Conservation (phyloP, 306 rosid species). For the Astragalus glycyphyllos region DNA sequence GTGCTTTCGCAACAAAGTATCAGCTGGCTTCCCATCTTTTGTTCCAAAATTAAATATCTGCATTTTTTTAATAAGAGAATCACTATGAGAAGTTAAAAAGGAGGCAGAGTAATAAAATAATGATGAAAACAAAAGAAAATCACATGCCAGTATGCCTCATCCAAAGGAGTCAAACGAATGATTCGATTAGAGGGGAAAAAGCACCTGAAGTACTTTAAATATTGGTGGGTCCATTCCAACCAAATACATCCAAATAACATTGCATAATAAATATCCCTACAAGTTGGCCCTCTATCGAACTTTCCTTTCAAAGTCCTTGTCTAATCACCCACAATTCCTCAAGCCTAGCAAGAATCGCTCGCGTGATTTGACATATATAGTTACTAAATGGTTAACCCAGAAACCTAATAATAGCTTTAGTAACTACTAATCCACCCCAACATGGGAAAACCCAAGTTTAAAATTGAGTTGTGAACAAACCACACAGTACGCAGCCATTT, state of each 20-base stretch:
- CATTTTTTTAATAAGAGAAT: constrained; percentile 35
- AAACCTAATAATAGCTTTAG: constrained; percentile 18
- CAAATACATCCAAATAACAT: constrained; percentile 25
- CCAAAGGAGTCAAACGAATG: constrained; percentile 26
- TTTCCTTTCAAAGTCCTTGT: constrained; percentile 5
- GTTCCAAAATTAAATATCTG: constrained; percentile 93
- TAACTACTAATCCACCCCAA: neutral
- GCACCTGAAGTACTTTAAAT: neutral
- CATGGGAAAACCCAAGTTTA: neutral
- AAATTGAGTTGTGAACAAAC: neutral
- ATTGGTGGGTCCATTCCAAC: constrained; percentile 4
- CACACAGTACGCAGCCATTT: neutral
- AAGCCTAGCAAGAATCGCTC: constrained; percentile 7
- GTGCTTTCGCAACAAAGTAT: constrained; percentile 56
- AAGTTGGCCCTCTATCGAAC: neutral
- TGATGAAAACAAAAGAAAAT: constrained; percentile 23
- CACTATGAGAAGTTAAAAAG: constrained; percentile 26
- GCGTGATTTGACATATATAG: constrained; percentile 1
- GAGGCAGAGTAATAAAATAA: constrained; percentile 32
- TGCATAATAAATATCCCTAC: neutral
- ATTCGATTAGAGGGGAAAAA: constrained; percentile 5
- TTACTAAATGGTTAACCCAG: constrained; percentile 3
- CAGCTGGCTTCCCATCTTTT: constrained; percentile 80
- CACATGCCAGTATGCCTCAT: constrained; percentile 27
- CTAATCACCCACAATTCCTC: constrained; percentile 1